Conservation (phyloP, 2,329 filamentous ascomycete genomes). For the Colletotrichum ledebouriae region DNA sequence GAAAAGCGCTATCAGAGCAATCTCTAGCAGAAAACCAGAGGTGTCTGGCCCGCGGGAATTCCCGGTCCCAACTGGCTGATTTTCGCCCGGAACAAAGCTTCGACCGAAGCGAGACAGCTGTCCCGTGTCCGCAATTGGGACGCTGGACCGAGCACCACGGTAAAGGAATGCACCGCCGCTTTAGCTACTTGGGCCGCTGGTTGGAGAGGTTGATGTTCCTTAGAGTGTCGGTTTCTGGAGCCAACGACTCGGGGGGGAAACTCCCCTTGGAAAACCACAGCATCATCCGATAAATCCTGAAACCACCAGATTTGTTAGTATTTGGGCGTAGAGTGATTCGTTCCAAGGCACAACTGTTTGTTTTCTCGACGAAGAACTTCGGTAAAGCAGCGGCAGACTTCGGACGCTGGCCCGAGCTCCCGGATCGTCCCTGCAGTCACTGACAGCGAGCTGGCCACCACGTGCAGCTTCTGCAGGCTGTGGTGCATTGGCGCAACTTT, state of each 20-base stretch:
- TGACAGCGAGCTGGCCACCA: slow-evolving; percentile 12
- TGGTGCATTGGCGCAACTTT: slow-evolving; percentile 6
- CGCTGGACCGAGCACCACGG: slow-evolving; percentile 16
- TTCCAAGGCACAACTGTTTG: neutral
- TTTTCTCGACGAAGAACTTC: slow-evolving; percentile 18
- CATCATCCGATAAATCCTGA: too few species aligned
- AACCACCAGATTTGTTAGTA: too few species aligned
- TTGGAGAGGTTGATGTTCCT: too few species aligned
- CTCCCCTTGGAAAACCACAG: neutral
- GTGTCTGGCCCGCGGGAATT: slow-evolving; percentile 42
- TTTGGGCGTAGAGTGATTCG: too few species aligned
- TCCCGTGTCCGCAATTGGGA: slow-evolving; percentile 14
- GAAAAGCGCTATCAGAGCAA: slow-evolving; percentile 38
- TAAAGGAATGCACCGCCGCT: slow-evolving; percentile 22
- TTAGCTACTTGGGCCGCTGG: too few species aligned
- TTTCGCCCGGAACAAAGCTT: slow-evolving; percentile 40
- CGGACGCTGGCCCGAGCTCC: slow-evolving; percentile 26
- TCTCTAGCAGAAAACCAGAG: slow-evolving; percentile 41
- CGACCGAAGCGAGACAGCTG: slow-evolving; percentile 37
- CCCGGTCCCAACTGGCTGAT: slow-evolving; percentile 34
- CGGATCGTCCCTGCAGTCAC: slow-evolving; percentile 15
- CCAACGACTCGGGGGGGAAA: too few species aligned
- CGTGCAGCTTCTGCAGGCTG: slow-evolving; percentile 25
- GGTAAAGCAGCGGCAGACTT: slow-evolving; percentile 9
- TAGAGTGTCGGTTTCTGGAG: too few species aligned